phyloP scores from a whole-genome alignment of 352 stramenopile genomes.

The Phytophthora quininea region DNA sequence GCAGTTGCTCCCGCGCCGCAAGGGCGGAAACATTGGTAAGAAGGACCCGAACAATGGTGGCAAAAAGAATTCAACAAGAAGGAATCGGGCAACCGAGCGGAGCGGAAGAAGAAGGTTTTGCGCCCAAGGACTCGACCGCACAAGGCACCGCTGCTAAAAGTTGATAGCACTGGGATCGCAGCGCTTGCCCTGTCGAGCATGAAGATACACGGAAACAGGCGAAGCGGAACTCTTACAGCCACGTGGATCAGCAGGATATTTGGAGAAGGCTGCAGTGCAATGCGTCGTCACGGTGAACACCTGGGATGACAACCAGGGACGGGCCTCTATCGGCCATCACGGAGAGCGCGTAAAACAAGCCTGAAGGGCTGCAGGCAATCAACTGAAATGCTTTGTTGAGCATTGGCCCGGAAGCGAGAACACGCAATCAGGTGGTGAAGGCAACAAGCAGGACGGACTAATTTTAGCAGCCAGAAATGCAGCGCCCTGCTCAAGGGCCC shows the following conservation, averaged over 20 bases:
- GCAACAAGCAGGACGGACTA: conserved; percentile 30
- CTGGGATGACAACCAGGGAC: neutral
- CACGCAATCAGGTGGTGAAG: conserved; percentile 22
- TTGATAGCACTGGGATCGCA: conserved; percentile 24
- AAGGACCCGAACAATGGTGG: conserved; percentile 29
- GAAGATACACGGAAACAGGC: conserved; percentile 14
- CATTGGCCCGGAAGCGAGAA: conserved; percentile 7
- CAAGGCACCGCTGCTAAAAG: conserved; percentile 42
- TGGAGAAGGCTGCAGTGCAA: conserved; percentile 12
- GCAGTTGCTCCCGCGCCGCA: conserved; percentile 31
- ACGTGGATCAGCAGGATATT: conserved; percentile 18
- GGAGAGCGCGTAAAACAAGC: neutral
- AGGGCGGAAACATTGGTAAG: conserved; percentile 30
- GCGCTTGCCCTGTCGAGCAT: conserved; percentile 8
- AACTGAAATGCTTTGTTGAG: too few relatives aligned
- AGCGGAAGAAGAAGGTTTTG: conserved; percentile 76
- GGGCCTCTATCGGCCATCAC: neutral
- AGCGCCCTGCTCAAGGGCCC: conserved; percentile 26
- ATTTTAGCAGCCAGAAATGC: conserved; percentile 42
- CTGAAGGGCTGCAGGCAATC: too few relatives aligned
- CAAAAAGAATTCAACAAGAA: conserved; percentile 43
- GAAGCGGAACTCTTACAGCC: conserved; percentile 20
- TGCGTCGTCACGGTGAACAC: neutral
- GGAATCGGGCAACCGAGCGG: conserved; percentile 13
- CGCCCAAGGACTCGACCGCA: conserved; percentile 54